These are phyloP conservation scores for Colletotrichum zoysiae DNA, from an alignment of 2,329 filamentous ascomycete species.

Conservation along the genomic window DNA sequence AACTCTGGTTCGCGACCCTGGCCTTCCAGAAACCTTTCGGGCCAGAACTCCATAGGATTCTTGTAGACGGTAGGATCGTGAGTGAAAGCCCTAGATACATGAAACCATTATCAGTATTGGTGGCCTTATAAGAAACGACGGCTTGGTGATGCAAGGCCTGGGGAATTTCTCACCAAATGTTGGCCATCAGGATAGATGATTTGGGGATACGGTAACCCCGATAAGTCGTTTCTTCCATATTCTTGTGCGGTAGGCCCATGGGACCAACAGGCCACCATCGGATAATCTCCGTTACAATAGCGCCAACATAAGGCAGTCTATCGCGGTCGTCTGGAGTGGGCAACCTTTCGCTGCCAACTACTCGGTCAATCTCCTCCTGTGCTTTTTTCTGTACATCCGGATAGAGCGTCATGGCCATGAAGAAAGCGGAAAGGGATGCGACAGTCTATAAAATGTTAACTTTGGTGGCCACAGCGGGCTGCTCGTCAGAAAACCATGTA, in stretches of 20 bases:
- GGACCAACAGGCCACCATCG: slow-evolving; percentile 67
- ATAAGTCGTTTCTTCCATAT: slow-evolving; percentile 44
- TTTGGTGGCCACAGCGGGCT: background rate
- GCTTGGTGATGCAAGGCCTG: background rate
- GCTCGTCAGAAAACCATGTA: too few species aligned
- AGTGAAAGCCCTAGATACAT: background rate
- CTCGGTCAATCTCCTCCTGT: slow-evolving; percentile 64
- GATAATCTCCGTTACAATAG: slow-evolving; percentile 67
- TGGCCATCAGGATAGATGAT: background rate
- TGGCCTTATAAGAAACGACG: background rate
- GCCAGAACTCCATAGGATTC: slow-evolving; percentile 43
- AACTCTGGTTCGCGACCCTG: background rate
- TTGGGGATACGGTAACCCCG: slow-evolving; percentile 26
- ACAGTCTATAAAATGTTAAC: background rate
- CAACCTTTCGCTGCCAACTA: slow-evolving; percentile 61
- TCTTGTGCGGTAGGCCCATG: slow-evolving; percentile 54
- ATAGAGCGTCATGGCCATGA: slow-evolving; percentile 60
- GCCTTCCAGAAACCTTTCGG: background rate
- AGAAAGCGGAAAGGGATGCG: slow-evolving; percentile 56
- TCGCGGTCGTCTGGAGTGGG: slow-evolving; percentile 63
- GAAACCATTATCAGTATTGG: background rate
- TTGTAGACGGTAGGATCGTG: slow-evolving; percentile 78
- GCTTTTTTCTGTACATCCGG: slow-evolving; percentile 61
- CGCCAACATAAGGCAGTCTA: slow-evolving; percentile 64
- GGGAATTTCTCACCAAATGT: background rate